Evolutionary conservation across 78 protist genomes (phyloP).

Genomic region (Pigoraptor vietnamica): DNA sequence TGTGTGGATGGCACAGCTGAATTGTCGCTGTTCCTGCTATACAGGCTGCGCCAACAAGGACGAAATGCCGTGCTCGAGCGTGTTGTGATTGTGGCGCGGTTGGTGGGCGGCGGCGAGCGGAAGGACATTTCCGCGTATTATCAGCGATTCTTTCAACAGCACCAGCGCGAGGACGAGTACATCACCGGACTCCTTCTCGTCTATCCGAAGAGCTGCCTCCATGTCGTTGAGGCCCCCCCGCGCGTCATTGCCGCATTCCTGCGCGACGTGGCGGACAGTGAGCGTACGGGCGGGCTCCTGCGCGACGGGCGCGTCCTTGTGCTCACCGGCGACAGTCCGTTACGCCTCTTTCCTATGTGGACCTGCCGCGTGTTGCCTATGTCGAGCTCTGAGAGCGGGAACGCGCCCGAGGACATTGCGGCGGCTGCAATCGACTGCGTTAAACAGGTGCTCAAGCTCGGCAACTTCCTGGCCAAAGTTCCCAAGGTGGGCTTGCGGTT

Average conservation of each 20-base stretch:
- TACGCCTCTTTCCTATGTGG: background rate
- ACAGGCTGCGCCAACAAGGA: background rate
- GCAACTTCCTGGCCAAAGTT: background rate
- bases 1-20: no score
- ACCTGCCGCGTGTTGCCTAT: background rate
- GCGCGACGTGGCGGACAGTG: background rate
- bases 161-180: background rate
- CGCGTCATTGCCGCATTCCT: background rate
- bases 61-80: background rate
- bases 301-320: background rate
- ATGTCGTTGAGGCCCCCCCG: background rate
- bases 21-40: background rate
- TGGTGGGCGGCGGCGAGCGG: background rate
- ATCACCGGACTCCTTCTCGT: background rate
- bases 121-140: background rate
- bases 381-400: background rate
- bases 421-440: background rate
- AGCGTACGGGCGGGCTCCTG: background rate
- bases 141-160: background rate
- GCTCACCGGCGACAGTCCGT: background rate
- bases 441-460: background rate
- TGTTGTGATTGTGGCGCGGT: background rate
- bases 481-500: background rate
- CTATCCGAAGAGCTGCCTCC: background rate
- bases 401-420: background rate